These are phyloP conservation scores for Monosporascus sp. DNA, from an alignment of 2,329 filamentous ascomycete genomes.

Conservation along the genomic window DNA sequence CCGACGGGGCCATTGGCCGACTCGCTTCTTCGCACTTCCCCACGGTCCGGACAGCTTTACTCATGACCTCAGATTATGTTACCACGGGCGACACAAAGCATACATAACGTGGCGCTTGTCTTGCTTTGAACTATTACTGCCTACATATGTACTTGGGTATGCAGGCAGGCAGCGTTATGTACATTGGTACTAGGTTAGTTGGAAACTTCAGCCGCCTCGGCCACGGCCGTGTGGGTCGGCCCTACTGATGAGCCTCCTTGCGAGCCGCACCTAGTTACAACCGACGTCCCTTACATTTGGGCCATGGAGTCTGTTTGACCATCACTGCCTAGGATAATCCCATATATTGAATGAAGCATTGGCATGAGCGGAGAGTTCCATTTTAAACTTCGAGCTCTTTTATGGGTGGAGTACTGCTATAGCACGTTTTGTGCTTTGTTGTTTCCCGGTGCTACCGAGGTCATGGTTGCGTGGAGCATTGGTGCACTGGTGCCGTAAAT, in stretches of 20 bases:
- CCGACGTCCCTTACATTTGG: conserved; percentile 8
- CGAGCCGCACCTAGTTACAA: conserved; percentile 20
- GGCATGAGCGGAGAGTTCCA: too few species aligned
- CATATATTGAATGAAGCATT: too few species aligned
- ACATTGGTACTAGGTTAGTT: conserved; percentile 5
- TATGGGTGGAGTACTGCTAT: too few species aligned
- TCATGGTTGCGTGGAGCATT: neutral
- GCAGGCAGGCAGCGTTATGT: neutral
- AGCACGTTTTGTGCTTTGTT: too few species aligned
- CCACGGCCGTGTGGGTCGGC: conserved; percentile 5
- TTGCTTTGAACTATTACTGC: too few species aligned
- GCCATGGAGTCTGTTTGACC: too few species aligned
- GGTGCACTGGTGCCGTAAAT: neutral
- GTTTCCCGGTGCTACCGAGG: neutral
- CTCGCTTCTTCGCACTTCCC: neutral
- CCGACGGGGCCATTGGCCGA: neutral
- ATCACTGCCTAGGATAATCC: too few species aligned
- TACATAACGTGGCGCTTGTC: too few species aligned
- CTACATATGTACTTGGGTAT: too few species aligned
- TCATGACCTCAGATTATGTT: too few species aligned
- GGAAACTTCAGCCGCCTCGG: conserved; percentile 17
- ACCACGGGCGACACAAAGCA: too few species aligned
- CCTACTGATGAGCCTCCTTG: conserved; percentile 16
- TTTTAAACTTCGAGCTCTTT: too few species aligned
- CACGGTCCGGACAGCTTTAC: neutral